These are phyloP conservation scores for Cyclocybe cylindracea DNA, from an alignment of 768 basidiomycete species.

Conservation along the genomic window DNA sequence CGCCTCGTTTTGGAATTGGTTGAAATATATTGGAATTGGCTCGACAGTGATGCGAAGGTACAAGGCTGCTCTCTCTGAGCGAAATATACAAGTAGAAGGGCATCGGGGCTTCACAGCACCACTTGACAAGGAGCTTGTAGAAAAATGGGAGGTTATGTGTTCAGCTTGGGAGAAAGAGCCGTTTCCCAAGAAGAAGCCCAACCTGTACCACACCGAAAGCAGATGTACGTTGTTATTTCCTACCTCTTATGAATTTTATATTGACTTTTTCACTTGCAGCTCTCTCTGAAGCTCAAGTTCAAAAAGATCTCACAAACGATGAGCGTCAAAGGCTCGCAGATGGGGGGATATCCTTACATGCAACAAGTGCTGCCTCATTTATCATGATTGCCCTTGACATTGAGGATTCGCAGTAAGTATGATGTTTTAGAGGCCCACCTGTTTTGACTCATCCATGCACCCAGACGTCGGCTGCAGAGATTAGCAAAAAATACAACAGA, in stretches of 20 bases:
- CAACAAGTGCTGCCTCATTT: slow-evolving; percentile 10
- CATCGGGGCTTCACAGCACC: slow-evolving; percentile 10
- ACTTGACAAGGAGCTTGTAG: neutral
- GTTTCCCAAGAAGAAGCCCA: slow-evolving; percentile 7
- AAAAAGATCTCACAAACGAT: slow-evolving; percentile 1
- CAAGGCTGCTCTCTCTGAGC: slow-evolving; percentile 8
- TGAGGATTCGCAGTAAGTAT: slow-evolving; percentile 18
- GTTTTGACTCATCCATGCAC: neutral
- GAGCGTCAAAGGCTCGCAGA: neutral
- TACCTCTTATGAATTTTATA: too few relatives aligned
- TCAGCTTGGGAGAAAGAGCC: slow-evolving; percentile 8
- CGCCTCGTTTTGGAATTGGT: slow-evolving; percentile 28
- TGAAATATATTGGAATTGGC: slow-evolving; percentile 21
- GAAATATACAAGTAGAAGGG: slow-evolving; percentile 18
- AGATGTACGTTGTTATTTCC: neutral
- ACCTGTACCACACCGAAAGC: slow-evolving; percentile 7
- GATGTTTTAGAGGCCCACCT: neutral
- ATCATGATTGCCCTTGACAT: slow-evolving; percentile 16
- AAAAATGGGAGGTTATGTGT: slow-evolving; percentile 16
- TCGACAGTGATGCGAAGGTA: slow-evolving; percentile 7
- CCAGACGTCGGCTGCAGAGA: neutral
- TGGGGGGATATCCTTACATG: slow-evolving; percentile 7
- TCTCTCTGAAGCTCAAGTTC: slow-evolving; percentile 1
- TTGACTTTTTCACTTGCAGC: neutral
- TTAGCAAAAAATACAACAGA: neutral